Conservation (phyloP, 495 filamentous ascomycete genomes). For the Xylaria intraflava region DNA sequence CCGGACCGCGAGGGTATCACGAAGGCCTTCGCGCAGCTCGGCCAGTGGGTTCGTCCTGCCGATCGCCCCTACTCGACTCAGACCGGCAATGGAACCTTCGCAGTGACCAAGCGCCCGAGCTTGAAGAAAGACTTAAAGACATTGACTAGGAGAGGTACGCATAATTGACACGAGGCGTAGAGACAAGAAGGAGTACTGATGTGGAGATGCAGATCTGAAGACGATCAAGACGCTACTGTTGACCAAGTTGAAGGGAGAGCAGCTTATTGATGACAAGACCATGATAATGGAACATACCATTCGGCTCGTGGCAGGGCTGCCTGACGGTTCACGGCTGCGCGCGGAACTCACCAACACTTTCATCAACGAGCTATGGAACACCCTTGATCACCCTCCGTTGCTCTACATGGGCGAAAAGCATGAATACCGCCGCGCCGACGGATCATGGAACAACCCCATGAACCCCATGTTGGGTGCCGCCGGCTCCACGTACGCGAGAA, state of each 20-base stretch:
- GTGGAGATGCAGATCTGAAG: conserved; percentile 28
- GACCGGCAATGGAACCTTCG: conserved; percentile 53
- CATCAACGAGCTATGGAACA: conserved; percentile 63
- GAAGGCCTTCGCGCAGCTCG: conserved; percentile 53
- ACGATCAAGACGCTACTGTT: conserved; percentile 31
- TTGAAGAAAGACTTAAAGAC: conserved; percentile 57
- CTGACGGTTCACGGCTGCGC: conserved; percentile 54
- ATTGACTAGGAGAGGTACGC: conserved; percentile 38
- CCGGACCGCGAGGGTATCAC: conserved; percentile 35
- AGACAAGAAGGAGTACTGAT: background rate
- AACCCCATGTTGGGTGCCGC: conserved; percentile 41
- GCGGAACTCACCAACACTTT: conserved; percentile 62
- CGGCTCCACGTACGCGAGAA: conserved; percentile 61
- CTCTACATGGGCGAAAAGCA: conserved; percentile 59
- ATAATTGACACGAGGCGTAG: background rate
- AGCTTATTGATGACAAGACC: conserved; percentile 66
- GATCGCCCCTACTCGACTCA: conserved; percentile 60
- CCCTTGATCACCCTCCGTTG: conserved; percentile 49
- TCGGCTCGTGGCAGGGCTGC: conserved; percentile 63
- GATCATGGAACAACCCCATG: conserved; percentile 52
- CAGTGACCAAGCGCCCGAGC: conserved; percentile 37
- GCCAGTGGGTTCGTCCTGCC: conserved; percentile 58
- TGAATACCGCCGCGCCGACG: conserved; percentile 64
- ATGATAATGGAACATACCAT: conserved; percentile 75
- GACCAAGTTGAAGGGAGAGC: conserved; percentile 41